A percentile compares a stretch with the other conserved stretches of the same genome.
Evolutionary conservation across 1,139 yeast genomes (phyloP).

Genomic region (Yamadazyma conglobata): DNA sequence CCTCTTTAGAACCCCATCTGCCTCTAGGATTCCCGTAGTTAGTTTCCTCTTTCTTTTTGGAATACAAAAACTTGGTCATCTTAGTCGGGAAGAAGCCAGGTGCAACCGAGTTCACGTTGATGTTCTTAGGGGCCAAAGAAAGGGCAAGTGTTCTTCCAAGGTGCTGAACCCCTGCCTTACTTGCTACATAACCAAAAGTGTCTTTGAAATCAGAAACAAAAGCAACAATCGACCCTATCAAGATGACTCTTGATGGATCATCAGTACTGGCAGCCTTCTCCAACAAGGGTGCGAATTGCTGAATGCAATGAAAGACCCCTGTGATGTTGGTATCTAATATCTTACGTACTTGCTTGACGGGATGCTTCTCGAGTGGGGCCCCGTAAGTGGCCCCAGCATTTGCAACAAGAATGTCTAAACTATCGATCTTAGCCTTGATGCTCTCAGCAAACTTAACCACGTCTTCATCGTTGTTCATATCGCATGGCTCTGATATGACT

Average conservation of each 20-base stretch:
- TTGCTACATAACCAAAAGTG: slow-evolving; percentile 66
- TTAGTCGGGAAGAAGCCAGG: slow-evolving; percentile 79
- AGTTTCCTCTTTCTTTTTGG: slow-evolving; percentile 48
- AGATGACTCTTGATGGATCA: slow-evolving; percentile 63
- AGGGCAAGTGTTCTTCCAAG: slow-evolving; percentile 59
- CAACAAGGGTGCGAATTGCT: slow-evolving; percentile 56
- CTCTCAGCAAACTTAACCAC: slow-evolving; percentile 41
- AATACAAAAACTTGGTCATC: slow-evolving; percentile 66
- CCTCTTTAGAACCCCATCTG: slow-evolving; percentile 61
- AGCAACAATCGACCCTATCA: slow-evolving; percentile 61
- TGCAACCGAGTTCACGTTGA: slow-evolving; percentile 64
- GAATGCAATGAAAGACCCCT: slow-evolving; percentile 66
- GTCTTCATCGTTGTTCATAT: slow-evolving; percentile 51
- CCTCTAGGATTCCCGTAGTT: slow-evolving; percentile 54
- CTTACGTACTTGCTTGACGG: slow-evolving; percentile 30
- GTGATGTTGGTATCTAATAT: slow-evolving; percentile 55
- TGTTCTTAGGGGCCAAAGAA: slow-evolving; percentile 58
- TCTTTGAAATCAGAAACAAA: slow-evolving; percentile 46
- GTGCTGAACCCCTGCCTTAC: slow-evolving; percentile 75
- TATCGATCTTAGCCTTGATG: slow-evolving; percentile 35
- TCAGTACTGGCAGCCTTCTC: slow-evolving; percentile 48
- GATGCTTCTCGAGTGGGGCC: slow-evolving; percentile 56
- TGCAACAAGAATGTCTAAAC: slow-evolving; percentile 63
- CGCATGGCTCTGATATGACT: slow-evolving; percentile 57
- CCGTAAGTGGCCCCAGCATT: slow-evolving; percentile 88